Conservation (phyloP, 768 basidiomycete genomes). For the Amanita rimosa region DNA sequence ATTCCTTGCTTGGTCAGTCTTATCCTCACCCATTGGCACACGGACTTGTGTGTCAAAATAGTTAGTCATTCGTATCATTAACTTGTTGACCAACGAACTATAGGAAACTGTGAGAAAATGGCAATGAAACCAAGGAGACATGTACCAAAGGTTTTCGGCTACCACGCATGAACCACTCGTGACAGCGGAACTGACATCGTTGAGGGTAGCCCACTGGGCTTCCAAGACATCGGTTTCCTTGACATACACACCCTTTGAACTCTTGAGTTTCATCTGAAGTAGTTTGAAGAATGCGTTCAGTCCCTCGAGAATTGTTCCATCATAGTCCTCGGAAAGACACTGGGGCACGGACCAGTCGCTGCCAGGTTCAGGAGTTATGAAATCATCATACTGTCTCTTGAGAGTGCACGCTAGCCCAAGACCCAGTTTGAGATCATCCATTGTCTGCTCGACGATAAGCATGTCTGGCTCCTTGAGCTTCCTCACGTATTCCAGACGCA, state of each 20-base stretch:
- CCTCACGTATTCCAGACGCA: slow-evolving; percentile 81
- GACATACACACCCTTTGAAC: slow-evolving; percentile 86
- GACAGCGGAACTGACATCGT: slow-evolving; percentile 82
- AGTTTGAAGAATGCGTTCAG: slow-evolving; percentile 86
- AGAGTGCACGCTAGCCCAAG: slow-evolving; percentile 91
- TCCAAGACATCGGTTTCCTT: slow-evolving; percentile 98
- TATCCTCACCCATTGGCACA: slow-evolving; percentile 43
- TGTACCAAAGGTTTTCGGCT: slow-evolving; percentile 92
- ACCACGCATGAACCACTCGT: slow-evolving; percentile 83
- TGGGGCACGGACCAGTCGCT: slow-evolving; percentile 84
- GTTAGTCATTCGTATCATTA: slow-evolving; percentile 87
- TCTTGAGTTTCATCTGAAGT: slow-evolving; percentile 93
- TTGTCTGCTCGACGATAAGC: slow-evolving; percentile 89
- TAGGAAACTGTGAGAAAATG: slow-evolving; percentile 3
- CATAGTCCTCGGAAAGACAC: slow-evolving; percentile 87
- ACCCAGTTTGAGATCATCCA: slow-evolving; percentile 83
- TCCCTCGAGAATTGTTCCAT: slow-evolving; percentile 78
- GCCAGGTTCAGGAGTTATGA: slow-evolving; percentile 75
- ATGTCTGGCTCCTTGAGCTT: slow-evolving; percentile 83
- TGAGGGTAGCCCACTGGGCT: slow-evolving; percentile 91
- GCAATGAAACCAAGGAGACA: slow-evolving; percentile 4
- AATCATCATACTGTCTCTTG: slow-evolving; percentile 90
- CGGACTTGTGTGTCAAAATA: slow-evolving; percentile 94
- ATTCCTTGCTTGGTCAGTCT: slow-evolving; percentile 12
- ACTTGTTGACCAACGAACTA: slow-evolving; percentile 85